A percentile compares a stretch with the other conserved stretches of the same genome.
These are phyloP conservation scores for Ustilago trichophora DNA, from an alignment of 1,284 basidiomycete species.

Conservation along the genomic window DNA sequence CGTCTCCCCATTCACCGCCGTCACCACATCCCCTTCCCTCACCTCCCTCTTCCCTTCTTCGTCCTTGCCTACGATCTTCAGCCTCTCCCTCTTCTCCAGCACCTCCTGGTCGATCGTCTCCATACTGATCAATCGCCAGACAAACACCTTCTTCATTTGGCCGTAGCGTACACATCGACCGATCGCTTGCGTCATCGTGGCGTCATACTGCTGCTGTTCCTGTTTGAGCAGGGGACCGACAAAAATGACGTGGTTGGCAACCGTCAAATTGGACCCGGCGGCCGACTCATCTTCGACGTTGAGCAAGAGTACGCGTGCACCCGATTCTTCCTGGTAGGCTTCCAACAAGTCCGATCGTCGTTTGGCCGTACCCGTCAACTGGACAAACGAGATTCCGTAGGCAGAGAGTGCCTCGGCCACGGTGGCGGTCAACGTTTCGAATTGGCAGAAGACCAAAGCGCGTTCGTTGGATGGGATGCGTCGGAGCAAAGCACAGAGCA, in stretches of 20 bases:
- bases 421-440: conserved; percentile 89
- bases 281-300: conserved; percentile 94
- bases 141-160: conserved; percentile 49
- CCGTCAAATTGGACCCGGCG: conserved; percentile 89
- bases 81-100: conserved; percentile 41
- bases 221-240: conserved; percentile 87
- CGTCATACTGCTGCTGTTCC: conserved; percentile 65
- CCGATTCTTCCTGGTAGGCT: conserved; percentile 76
- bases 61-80: background rate
- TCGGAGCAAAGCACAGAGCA: conserved; percentile 82
- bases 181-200: conserved; percentile 55
- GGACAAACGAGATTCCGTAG: conserved; percentile 79
- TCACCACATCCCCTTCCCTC: background rate
- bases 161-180: conserved; percentile 51
- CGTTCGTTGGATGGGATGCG: conserved; percentile 80
- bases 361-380: conserved; percentile 79
- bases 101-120: conserved; percentile 55
- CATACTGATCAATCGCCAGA: conserved; percentile 44
- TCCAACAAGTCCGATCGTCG: conserved; percentile 40
- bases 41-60: background rate
- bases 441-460: conserved; percentile 90
- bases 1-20: conserved; percentile 13
- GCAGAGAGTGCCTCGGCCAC: conserved; percentile 81
- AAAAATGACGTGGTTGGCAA: conserved; percentile 93
- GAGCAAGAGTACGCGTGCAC: conserved; percentile 79